Evolutionary conservation across 2,329 filamentous ascomycete genomes (phyloP).

Genomic region (Apiospora sp.): DNA sequence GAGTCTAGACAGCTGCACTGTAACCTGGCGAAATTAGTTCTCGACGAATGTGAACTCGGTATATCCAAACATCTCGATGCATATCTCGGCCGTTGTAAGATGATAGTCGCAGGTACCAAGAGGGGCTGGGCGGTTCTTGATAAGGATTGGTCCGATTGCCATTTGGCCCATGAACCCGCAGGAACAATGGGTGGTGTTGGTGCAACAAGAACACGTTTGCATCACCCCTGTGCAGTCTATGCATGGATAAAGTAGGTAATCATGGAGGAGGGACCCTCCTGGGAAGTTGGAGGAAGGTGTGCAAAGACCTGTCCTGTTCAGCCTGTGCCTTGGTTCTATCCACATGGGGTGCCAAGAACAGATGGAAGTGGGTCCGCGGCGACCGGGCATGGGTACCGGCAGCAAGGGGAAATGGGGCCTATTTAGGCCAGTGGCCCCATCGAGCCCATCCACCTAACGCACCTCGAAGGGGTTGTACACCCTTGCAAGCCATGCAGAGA

Average conservation of each 20-base stretch:
- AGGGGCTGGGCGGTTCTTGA: not conserved
- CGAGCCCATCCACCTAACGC: not conserved
- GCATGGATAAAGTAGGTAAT: not conserved
- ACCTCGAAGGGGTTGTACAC: not conserved
- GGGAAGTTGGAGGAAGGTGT: not conserved
- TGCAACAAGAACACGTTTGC: not conserved
- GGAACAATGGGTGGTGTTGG: not conserved
- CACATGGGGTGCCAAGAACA: not conserved
- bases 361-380: slow-evolving; percentile 3
- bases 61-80: not conserved
- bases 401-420: not conserved
- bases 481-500: not conserved
- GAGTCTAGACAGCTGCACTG: not conserved
- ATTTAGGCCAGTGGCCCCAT: not conserved
- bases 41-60: not conserved
- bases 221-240: not conserved
- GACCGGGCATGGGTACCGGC: not conserved
- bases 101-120: not conserved
- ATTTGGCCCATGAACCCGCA: not conserved
- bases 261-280: not conserved
- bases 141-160: not conserved
- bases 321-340: not conserved
- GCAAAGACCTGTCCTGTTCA: not conserved
- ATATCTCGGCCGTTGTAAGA: not conserved
- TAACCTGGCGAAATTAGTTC: too few species aligned